A percentile compares a stretch with the other conserved stretches of the same genome.
phyloP scores from a whole-genome alignment of 2,329 filamentous ascomycete species.

The Fusarium caatingaense region DNA sequence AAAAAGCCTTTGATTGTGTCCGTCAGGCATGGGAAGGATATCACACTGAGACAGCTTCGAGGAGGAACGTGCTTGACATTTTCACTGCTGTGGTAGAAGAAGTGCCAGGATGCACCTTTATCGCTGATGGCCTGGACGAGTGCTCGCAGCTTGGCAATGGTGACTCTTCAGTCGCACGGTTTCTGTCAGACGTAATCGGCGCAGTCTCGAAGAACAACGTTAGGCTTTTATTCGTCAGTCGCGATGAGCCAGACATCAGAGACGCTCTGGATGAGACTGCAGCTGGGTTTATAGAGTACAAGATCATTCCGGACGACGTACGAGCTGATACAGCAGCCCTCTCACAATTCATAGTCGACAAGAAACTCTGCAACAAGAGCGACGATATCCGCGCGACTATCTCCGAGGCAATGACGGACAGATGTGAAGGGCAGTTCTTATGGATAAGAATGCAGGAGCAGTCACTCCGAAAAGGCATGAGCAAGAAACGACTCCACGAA shows the following conservation, averaged over 20 bases:
- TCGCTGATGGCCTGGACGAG: slow-evolving; percentile 53
- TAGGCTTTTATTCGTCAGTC: slow-evolving; percentile 45
- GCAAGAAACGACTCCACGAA: slow-evolving; percentile 45
- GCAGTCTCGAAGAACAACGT: slow-evolving; percentile 10
- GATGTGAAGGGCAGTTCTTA: slow-evolving; percentile 51
- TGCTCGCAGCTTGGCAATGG: slow-evolving; percentile 25
- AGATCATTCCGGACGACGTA: slow-evolving; percentile 33
- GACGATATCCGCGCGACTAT: slow-evolving; percentile 26
- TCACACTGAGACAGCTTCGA: slow-evolving; percentile 30
- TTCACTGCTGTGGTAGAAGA: slow-evolving; percentile 25
- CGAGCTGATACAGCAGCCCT: slow-evolving; percentile 34
- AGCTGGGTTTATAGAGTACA: slow-evolving; percentile 10
- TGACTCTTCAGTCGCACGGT: slow-evolving; percentile 7
- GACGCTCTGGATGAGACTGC: background rate
- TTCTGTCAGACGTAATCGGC: slow-evolving; percentile 30
- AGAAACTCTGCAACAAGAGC: slow-evolving; percentile 46
- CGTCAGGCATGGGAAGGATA: slow-evolving; percentile 27
- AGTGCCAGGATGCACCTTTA: slow-evolving; percentile 37
- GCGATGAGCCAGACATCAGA: slow-evolving; percentile 43
- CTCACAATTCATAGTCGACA: slow-evolving; percentile 45
- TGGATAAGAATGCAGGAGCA: slow-evolving; percentile 49
- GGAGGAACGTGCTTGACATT: slow-evolving; percentile 27
- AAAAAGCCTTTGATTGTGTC: background rate
- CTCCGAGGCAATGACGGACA: slow-evolving; percentile 41
- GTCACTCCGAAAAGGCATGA: slow-evolving; percentile 42